Base-by-base conservation (phyloP, 495 filamentous ascomycete genomes). In the Podospora pseudocomata region DNA sequence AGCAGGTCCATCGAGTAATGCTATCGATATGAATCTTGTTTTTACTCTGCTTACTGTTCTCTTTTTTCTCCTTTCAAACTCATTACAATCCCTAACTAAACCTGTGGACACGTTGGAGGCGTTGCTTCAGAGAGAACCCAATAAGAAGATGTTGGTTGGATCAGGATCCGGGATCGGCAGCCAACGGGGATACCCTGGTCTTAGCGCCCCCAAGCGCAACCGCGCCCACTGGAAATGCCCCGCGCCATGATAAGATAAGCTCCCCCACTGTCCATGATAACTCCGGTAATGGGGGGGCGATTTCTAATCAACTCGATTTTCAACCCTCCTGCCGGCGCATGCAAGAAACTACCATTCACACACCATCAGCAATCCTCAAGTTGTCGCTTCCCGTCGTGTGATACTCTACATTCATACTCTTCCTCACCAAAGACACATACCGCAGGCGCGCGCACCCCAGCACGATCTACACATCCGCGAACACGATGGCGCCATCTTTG, bases 401-500 rank as follows among this genome's bases (percentile, higher is more conserved):
- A 49, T 11, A 49, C 13, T 16, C 39, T 49, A 49, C 39, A 49
- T 16, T 49, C 30, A 32, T 32, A 32, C 30, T 49, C 39, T 49
- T 49, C 1, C 7, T 49, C 15, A 49, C 13, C 39, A 3, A 16
- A 16, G 0, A 49, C 39, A 49, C 39, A 13, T 49, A 49, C 39
- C 39, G 39, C 7, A 49, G 15, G 39, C 39, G 39, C 39, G 39
- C 39, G 9, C 39, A 16, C 39, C 9, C 39, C 39, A 16, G 6
- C 9, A 49, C 9, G 39, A 13, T 16, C 39, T 32, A 3, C 39
- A 11, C 39, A 49, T 3, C 39, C 39, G 39, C 39, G 13, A 49
- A 49, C 9, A 49, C 39, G 13, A 76, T 77, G 76, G 71, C 71
- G 60, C 89, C 92, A 13, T 91, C 88, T 26, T 78, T 95, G 49